These are phyloP conservation scores for Sporormia fimetaria DNA, from an alignment of 495 filamentous ascomycete species.

Conservation along the genomic window DNA sequence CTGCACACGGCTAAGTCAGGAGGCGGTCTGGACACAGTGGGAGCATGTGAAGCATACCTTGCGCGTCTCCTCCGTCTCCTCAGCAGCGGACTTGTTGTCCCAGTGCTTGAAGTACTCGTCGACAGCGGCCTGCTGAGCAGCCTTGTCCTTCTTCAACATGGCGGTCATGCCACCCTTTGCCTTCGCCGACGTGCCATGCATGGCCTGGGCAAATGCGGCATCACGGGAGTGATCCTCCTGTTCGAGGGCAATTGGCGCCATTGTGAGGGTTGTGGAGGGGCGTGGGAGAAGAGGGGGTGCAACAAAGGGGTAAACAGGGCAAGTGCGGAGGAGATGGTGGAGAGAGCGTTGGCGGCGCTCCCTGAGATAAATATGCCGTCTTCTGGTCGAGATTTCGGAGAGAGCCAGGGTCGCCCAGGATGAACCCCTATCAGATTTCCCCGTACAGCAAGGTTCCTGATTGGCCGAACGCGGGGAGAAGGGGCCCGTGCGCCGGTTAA, in stretches of 20 bases:
- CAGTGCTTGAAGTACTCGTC: conserved; percentile 99
- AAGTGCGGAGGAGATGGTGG: not conserved
- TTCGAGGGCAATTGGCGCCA: conserved; percentile 68
- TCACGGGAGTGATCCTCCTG: conserved; percentile 77
- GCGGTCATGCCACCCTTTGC: conserved; percentile 63
- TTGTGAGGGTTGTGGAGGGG: conserved; percentile 33
- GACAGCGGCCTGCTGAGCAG: conserved; percentile 75
- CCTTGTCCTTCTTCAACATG: conserved; percentile 72
- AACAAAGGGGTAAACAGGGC: not conserved
- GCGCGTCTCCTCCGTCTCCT: conserved; percentile 71
- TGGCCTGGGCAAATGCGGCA: conserved; percentile 81
- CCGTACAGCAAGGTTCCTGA: not conserved
- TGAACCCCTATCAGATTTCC: not conserved
- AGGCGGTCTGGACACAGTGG: not conserved
- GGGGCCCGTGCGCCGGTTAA: not conserved
- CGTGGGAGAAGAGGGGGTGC: conserved; percentile 5
- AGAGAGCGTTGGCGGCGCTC: not conserved
- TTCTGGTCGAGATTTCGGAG: not conserved
- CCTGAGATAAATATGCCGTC: conserved; percentile 1
- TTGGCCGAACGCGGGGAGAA: not conserved
- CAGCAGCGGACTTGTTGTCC: conserved; percentile 78
- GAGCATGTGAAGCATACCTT: conserved; percentile 42
- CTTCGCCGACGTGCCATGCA: conserved; percentile 77
- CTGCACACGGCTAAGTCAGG: conserved; percentile 32
- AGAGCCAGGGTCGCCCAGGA: too few species aligned